These are phyloP conservation scores for Tricholoma saponaceum DNA, from an alignment of 768 basidiomycete genomes.

Conservation along the genomic window DNA sequence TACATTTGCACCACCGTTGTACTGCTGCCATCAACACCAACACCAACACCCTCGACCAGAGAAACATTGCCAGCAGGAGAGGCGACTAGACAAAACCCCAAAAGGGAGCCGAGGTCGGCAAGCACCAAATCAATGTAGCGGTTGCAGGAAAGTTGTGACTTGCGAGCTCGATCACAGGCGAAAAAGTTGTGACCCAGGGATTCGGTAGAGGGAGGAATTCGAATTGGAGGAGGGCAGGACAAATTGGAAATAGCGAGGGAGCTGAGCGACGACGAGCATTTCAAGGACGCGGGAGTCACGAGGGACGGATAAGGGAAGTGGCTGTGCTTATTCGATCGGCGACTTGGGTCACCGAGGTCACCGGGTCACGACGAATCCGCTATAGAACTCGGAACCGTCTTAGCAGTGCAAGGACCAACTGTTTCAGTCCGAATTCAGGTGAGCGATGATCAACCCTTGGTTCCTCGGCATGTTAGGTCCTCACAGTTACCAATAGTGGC, in stretches of 20 bases:
- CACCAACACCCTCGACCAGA: neutral
- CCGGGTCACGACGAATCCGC: too few relatives aligned
- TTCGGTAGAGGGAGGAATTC: neutral
- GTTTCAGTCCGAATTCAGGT: conserved; percentile 79
- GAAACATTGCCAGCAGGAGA: neutral
- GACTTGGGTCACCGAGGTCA: too few relatives aligned
- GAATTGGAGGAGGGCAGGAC: neutral
- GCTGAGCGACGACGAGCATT: too few relatives aligned
- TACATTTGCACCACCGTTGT: neutral
- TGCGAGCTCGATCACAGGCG: neutral
- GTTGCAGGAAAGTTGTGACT: neutral
- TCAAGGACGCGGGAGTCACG: too few relatives aligned
- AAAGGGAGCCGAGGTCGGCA: neutral
- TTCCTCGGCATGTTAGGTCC: conserved; percentile 6
- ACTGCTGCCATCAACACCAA: too few relatives aligned
- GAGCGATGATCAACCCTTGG: conserved; percentile 15
- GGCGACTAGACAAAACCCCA: neutral
- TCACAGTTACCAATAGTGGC: conserved; percentile 51
- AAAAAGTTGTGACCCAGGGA: neutral
- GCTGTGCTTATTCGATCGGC: too few relatives aligned
- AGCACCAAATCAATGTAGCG: neutral
- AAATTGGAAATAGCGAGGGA: neutral
- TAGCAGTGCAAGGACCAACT: conserved; percentile 69
- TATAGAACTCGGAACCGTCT: conserved; percentile 45
- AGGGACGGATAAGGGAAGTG: too few relatives aligned